A percentile compares a stretch with the other conserved stretches of the same genome.
These are phyloP conservation scores for Datisca glomerata DNA, from an alignment of 306 rosid genomes.

Conservation along the genomic window DNA sequence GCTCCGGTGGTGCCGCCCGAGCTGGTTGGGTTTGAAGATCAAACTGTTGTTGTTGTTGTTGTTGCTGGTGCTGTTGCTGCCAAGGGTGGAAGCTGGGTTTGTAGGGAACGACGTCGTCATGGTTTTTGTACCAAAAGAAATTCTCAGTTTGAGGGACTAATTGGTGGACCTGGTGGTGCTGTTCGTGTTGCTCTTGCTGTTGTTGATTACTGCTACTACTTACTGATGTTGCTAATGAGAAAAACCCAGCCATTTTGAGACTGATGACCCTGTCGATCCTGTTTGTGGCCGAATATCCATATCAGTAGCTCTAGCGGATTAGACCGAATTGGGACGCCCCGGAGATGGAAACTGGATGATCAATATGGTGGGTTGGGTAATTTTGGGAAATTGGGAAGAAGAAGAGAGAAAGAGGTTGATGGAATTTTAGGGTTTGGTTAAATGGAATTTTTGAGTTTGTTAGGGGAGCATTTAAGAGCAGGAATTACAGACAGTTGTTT, in stretches of 20 bases:
- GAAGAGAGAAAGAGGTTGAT: not conserved
- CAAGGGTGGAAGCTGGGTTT: constrained; percentile 39
- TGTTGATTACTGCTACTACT: constrained; percentile 20
- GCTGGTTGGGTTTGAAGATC: constrained; percentile 7
- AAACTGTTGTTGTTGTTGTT: constrained; percentile 14
- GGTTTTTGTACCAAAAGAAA: constrained; percentile 34
- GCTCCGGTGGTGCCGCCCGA: not conserved
- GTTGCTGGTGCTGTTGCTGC: constrained; percentile 25
- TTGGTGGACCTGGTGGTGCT: constrained; percentile 5
- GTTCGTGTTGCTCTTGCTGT: constrained; percentile 7
- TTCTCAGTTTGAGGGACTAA: constrained; percentile 10
- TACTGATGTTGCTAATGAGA: constrained; percentile 35
- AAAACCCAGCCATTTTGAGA: constrained; percentile 45
- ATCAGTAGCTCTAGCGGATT: constrained; percentile 17
- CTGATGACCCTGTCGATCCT: constrained; percentile 12
- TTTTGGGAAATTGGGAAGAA: not conserved
- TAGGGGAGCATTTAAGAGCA: not conserved
- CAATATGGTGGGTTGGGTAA: too few relatives aligned
- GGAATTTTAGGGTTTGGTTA: not conserved
- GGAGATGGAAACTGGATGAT: not conserved
- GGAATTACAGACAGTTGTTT: not conserved
- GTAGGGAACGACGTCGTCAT: constrained; percentile 8
- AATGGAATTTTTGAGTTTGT: not conserved
- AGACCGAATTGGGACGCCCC: constrained; percentile 10
- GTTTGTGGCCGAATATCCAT: constrained; percentile 45